phyloP scores from a whole-genome alignment of 352 stramenopile species.

The Halophytophthora polymorphica region DNA sequence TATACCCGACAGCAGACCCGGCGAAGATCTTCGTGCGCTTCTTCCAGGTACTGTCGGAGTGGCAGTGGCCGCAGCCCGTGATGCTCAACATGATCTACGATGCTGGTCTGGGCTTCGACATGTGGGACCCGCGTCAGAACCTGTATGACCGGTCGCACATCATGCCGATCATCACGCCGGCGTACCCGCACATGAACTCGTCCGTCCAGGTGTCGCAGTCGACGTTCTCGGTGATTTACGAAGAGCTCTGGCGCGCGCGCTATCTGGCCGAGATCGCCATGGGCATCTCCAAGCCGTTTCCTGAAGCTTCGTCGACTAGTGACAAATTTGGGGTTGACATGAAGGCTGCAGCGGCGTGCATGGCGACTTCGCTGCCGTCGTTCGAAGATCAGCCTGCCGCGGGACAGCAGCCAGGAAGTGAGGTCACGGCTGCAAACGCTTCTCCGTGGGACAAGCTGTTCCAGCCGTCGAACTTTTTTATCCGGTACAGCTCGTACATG shows the following conservation, averaged over 20 bases:
- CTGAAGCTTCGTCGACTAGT: constrained; percentile 10
- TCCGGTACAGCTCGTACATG: constrained; percentile 79
- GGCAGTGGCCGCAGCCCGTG: constrained; percentile 77
- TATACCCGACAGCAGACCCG: constrained; percentile 73
- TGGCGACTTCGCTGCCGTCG: constrained; percentile 30
- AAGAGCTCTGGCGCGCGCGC: constrained; percentile 84
- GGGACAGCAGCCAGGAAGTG: constrained; percentile 8
- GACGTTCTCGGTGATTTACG: constrained; percentile 91
- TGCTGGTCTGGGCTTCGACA: constrained; percentile 74
- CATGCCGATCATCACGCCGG: constrained; percentile 98
- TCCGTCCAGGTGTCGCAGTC: constrained; percentile 94
- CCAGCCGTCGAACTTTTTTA: constrained; percentile 79
- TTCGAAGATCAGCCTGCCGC: constrained; percentile 18
- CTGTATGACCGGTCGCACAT: constrained; percentile 91
- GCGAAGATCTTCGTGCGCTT: constrained; percentile 79
- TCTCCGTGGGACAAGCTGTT: constrained; percentile 72
- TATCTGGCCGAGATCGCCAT: constrained; percentile 67
- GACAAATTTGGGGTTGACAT: constrained; percentile 29
- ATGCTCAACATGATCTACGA: constrained; percentile 88
- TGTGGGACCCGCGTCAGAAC: constrained; percentile 86
- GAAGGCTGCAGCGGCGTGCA: constrained; percentile 35
- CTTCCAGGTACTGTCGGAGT: constrained; percentile 84
- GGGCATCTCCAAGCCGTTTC: constrained; percentile 43
- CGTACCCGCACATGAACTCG: constrained; percentile 98
- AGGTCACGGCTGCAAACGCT: constrained; percentile 3